Conservation (phyloP, 2,329 filamentous ascomycete genomes). For the Botryotinia globosa region DNA sequence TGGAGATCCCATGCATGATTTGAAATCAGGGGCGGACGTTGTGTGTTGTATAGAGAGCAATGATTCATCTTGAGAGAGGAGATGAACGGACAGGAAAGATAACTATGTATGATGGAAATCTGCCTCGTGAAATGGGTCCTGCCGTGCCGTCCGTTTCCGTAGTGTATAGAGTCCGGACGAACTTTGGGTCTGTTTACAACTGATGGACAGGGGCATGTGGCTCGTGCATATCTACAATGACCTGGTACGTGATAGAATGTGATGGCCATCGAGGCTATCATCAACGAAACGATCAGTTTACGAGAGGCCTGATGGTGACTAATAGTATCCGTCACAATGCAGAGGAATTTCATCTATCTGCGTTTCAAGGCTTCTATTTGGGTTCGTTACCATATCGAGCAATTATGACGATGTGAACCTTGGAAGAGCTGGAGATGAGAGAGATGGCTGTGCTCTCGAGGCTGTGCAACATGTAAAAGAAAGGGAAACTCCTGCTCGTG, state of each 20-base stretch:
- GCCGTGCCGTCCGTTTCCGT: neutral
- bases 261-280: neutral
- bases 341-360: neutral
- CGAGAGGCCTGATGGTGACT: neutral
- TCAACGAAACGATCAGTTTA: neutral
- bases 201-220: constrained; percentile 5
- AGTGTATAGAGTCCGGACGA: neutral
- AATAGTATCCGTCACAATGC: neutral
- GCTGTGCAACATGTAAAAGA: neutral
- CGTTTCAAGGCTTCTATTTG: neutral
- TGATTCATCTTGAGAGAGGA: neutral
- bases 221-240: constrained; percentile 10
- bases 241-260: neutral
- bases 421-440: too few species aligned
- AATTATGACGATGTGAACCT: constrained; percentile 16
- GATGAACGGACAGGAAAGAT: neutral
- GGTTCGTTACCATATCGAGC: neutral
- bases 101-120: neutral
- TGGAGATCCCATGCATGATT: constrained; percentile 14
- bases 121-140: constrained; percentile 4
- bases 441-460: constrained; percentile 16
- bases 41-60: neutral
- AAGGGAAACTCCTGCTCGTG: neutral
- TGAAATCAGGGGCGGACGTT: constrained; percentile 2
- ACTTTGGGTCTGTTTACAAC: constrained; percentile 9